Base-by-base conservation (phyloP, 768 basidiomycete genomes). In the Leccinellum rugosiceps region DNA sequence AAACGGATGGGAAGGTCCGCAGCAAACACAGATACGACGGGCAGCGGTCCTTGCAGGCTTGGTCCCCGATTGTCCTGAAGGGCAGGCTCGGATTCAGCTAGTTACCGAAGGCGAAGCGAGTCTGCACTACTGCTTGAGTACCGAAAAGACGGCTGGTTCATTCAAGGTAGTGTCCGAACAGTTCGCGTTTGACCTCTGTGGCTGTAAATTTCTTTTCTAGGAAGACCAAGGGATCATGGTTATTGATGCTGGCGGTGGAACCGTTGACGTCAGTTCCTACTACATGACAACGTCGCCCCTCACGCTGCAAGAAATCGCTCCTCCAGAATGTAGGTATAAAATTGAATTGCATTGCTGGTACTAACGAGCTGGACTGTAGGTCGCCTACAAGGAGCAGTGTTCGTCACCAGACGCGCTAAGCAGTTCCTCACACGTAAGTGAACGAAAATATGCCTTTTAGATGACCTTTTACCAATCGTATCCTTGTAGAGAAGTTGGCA, bases 171-270 rank as follows among this genome's bases (percentile, higher is more conserved):
- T 1, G 19, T 56, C 6, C 26, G 38, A 9, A n/a, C 4, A 38
- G 30, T 17, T 25, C 4, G 38, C 21, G 15, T 44, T 44, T 21
- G 17, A 46, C 25, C 14, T 6, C 4, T 26, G 17, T 52, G 0
- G 25, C 57, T 63, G 31, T 64, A 28, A 8, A 4, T 17, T 8
- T 6, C 15, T 14, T 28, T 23, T 28, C 43, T 58, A 83, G 80
- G 70, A 66, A 14, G 77, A 77, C 13, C 65, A 80, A 46, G 80
- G 79, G 1, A 70, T 84, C 3, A 70, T 82, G 56, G 73, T 86
- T 32, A 78, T 85, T n/a, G 83, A 86, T 57, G 82, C 83, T 3
- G 84, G 85, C 7, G 83, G 83, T 44, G 85, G 83, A 19, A 87
- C 83, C 0, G 73, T 86, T 26, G 84, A 87, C 58, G 72, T 86